A percentile compares a stretch with the other conserved stretches of the same genome.
phyloP scores from a whole-genome alignment of 176 grass and related monocot genomes.

The Coix lacrymajobi region DNA sequence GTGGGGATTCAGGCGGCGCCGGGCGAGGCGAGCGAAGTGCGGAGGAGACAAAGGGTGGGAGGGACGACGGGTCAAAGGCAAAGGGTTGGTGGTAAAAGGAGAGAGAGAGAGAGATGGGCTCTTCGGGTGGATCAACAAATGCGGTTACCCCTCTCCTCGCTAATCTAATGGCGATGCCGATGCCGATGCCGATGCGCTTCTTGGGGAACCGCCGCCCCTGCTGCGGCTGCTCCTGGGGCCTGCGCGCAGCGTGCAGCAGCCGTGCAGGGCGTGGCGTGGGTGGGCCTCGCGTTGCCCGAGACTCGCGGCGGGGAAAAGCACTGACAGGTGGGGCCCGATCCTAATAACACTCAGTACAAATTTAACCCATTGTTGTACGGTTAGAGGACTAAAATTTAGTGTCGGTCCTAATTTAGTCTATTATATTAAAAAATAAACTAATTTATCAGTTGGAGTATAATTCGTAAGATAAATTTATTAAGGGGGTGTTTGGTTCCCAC shows the following conservation, averaged over 20 bases:
- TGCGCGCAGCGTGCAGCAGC: not conserved
- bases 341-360: not conserved
- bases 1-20: not conserved
- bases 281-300: slow-evolving; percentile 1
- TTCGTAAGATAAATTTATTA: too few species aligned
- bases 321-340: not conserved
- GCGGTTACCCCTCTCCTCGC: slow-evolving; percentile 7
- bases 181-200: not conserved
- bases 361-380: too few species aligned
- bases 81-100: slow-evolving; percentile 37
- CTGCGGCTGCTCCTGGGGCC: not conserved
- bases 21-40: not conserved
- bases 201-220: not conserved
- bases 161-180: not conserved
- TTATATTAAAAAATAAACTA: too few species aligned
- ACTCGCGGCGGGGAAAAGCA: not conserved
- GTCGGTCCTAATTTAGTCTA: too few species aligned
- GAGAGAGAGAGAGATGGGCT: not conserved
- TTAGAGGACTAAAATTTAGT: too few species aligned
- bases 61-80: slow-evolving; percentile 51
- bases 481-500: too few species aligned
- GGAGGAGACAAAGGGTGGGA: slow-evolving; percentile 14
- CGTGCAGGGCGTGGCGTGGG: not conserved
- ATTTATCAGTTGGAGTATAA: too few species aligned
- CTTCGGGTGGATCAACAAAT: slow-evolving; percentile 34